Percentiles rank a stretch among this genome's conserved stretches.
These are phyloP conservation scores for Cordyceps cicadae DNA, from an alignment of 2,329 filamentous ascomycete species.

Conservation along the genomic window DNA sequence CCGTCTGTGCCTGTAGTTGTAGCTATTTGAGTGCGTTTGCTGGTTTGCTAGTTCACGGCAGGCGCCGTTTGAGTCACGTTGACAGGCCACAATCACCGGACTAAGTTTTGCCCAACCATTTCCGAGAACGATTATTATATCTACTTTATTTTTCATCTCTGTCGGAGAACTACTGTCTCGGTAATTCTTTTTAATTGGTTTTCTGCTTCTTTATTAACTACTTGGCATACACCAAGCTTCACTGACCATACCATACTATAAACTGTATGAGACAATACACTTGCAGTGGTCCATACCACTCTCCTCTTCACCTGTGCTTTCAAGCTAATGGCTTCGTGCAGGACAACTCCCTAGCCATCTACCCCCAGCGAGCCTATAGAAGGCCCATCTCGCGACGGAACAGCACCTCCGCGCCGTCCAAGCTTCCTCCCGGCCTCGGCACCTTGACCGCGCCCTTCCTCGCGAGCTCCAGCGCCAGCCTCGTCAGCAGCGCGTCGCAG, in stretches of 20 bases:
- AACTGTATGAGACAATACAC: background rate
- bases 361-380: background rate
- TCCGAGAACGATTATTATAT: too few relatives aligned
- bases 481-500: slow-evolving; percentile 48
- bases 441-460: slow-evolving; percentile 38
- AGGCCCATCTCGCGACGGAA: slow-evolving; percentile 2
- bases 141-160: too few relatives aligned
- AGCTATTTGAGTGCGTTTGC: background rate
- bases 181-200: too few relatives aligned
- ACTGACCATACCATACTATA: background rate
- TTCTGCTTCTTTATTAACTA: background rate
- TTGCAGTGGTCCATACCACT: background rate
- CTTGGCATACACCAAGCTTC: background rate
- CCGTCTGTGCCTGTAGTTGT: too few relatives aligned
- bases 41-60: background rate
- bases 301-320: background rate
- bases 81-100: too few relatives aligned
- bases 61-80: background rate
- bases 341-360: background rate
- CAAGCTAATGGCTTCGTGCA: too few relatives aligned
- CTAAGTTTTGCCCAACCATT: too few relatives aligned
- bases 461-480: slow-evolving; percentile 43
- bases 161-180: too few relatives aligned
- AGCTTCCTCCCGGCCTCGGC: slow-evolving; percentile 32
- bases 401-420: slow-evolving; percentile 19